These are phyloP conservation scores for Talaromyces sp. DNA, from an alignment of 2,329 filamentous ascomycete genomes.

Conservation along the genomic window DNA sequence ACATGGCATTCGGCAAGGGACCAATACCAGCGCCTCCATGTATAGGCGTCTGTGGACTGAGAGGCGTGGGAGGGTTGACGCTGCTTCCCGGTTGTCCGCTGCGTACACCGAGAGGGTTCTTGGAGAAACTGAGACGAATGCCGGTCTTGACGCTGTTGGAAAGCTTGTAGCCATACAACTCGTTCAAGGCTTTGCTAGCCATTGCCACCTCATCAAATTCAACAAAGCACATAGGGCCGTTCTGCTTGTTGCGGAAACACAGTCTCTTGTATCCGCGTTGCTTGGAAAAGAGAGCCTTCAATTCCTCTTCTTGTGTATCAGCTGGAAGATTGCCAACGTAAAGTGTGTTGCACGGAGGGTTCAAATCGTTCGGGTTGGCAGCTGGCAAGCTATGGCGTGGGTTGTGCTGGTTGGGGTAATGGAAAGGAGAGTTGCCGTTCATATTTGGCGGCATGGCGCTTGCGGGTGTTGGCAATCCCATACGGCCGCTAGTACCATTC, in stretches of 20 bases:
- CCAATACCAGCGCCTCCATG: conserved; percentile 56
- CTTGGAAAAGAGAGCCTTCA: conserved; percentile 89
- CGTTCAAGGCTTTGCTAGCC: conserved; percentile 84
- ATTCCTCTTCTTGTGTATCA: conserved; percentile 89
- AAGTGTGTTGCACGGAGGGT: conserved; percentile 94
- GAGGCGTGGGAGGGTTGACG: conserved; percentile 50
- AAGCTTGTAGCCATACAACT: conserved; percentile 80
- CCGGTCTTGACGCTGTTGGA: conserved; percentile 93
- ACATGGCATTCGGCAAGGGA: conserved; percentile 58
- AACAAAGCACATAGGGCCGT: conserved; percentile 98
- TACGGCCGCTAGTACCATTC: conserved; percentile 49
- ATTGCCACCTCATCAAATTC: conserved; percentile 94
- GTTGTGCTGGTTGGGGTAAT: conserved; percentile 57
- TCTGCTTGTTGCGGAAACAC: conserved; percentile 90
- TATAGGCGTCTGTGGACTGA: conserved; percentile 52
- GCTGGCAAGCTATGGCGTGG: conserved; percentile 71
- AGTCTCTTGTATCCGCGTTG: conserved; percentile 93
- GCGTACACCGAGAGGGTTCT: conserved; percentile 91
- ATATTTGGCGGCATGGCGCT: conserved; percentile 58
- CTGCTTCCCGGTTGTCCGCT: conserved; percentile 64
- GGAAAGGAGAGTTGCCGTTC: conserved; percentile 52
- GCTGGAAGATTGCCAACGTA: conserved; percentile 96
- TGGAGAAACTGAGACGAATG: conserved; percentile 93
- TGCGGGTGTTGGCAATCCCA: conserved; percentile 50
- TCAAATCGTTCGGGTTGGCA: conserved; percentile 91